These are phyloP conservation scores for Linnemannia hyalina DNA, from an alignment of 192 early-diverging fungal species.

Conservation along the genomic window DNA sequence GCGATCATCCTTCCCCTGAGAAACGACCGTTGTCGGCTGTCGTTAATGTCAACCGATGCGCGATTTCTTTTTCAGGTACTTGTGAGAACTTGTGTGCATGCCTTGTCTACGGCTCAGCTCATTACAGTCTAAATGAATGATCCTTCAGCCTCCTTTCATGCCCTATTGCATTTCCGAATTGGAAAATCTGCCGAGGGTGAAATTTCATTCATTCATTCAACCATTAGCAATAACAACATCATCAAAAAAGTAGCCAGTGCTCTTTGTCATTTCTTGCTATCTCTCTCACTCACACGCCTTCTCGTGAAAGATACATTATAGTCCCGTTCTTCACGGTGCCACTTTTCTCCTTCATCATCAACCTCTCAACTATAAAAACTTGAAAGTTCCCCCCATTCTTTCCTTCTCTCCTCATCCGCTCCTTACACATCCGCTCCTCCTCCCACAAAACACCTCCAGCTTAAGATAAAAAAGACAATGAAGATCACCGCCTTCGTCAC, in stretches of 20 bases:
- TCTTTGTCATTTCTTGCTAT: background rate
- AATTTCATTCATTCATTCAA: background rate
- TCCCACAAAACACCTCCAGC: background rate
- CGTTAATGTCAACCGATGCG: background rate
- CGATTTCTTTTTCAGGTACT: background rate
- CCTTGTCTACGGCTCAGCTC: background rate
- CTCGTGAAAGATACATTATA: background rate
- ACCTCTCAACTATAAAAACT: background rate
- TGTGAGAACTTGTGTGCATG: background rate
- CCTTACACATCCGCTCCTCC: background rate
- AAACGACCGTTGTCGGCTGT: background rate
- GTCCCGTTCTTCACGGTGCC: background rate
- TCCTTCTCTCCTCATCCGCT: background rate
- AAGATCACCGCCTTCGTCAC: conserved; percentile 30
- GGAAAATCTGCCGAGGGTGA: background rate
- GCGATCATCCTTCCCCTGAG: background rate
- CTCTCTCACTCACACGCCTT: background rate
- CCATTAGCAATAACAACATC: background rate
- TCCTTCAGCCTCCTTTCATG: background rate
- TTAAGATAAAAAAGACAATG: conserved; percentile 10
- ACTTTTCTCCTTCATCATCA: background rate
- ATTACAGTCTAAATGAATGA: background rate
- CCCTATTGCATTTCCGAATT: background rate
- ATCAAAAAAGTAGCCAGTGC: background rate
- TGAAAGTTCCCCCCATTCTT: background rate